Evolutionary conservation across 1,284 basidiomycete species (phyloP), one percentile per base, ranked within the genome.

Genomic region (Fistulina hepatica): DNA sequence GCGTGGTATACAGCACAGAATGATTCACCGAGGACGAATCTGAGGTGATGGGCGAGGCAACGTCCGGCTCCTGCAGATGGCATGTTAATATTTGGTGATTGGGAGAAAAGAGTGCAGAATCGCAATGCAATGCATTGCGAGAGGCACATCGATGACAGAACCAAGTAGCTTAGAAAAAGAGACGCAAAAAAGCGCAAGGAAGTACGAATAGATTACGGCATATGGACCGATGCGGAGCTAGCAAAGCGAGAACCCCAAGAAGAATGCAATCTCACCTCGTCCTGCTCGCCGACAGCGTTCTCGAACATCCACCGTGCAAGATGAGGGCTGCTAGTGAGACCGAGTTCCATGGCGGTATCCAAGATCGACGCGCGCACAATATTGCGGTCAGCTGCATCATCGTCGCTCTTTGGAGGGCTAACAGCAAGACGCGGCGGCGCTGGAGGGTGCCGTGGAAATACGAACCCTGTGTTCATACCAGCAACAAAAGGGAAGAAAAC

Each of bases 261-360:
- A n/a, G n/a, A n/a, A n/a, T 33, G 39, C 17, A 53, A 53, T 24
- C 54, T 37, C 32, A 64, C 67, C 47, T 74, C 73, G 10, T 67
- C 63, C 35, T 64, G 72, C 48, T 75, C 73, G 17, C 57, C 54
- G 19, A 76, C 52, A 1, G 69, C 53, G 45, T 73, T 70, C 36
- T 64, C 73, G 52, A 81, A 80, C 51, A 82, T 77, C 74, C 78
- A 79, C 43, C 73, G 63, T 6, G 74, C 67, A 16, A 81, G 71
- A 11, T 69, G 63, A 17, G 64, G 59, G 44, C 66, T 77, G 24
- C 54, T 63, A 17, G 68, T 68, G 12, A 81, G 52, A 5, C 79
- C 79, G 7, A 82, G 64, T 48, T 76, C 63, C 21, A 82, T 59
- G 6, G 79, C 79, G 16, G 65, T 75, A 48, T 82, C 77, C 27